These are phyloP conservation scores for Globisporangium cystogenes DNA, from an alignment of 352 stramenopile species.

Conservation along the genomic window DNA sequence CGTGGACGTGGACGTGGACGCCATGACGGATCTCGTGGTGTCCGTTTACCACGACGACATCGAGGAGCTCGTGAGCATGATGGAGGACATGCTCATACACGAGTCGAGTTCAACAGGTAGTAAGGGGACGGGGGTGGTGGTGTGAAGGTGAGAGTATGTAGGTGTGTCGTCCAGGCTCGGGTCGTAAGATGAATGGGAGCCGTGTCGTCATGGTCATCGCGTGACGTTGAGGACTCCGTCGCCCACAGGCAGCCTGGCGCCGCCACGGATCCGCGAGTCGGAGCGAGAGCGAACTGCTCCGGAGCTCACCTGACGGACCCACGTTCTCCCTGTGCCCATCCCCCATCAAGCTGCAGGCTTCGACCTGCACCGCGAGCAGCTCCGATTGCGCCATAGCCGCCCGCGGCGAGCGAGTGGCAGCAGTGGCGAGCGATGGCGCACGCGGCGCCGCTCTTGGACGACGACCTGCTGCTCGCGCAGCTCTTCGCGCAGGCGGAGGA, in stretches of 20 bases:
- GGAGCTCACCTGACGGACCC: background rate
- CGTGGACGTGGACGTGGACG: background rate
- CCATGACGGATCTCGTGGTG: background rate
- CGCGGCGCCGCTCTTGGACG: background rate
- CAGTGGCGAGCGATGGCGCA: background rate
- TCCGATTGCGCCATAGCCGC: background rate
- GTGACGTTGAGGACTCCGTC: too few species aligned
- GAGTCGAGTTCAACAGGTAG: too few species aligned
- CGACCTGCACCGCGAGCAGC: too few species aligned
- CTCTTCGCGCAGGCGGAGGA: background rate
- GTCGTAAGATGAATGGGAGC: background rate
- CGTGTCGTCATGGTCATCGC: too few species aligned
- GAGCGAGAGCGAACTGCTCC: too few species aligned
- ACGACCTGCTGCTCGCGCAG: background rate
- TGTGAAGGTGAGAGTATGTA: background rate
- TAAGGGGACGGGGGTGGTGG: background rate
- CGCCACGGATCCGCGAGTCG: too few species aligned
- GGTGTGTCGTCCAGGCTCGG: background rate
- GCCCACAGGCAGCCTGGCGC: too few species aligned
- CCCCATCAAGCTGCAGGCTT: too few species aligned
- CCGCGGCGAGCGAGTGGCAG: background rate
- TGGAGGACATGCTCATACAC: background rate
- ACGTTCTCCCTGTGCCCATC: background rate
- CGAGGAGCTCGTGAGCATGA: background rate
- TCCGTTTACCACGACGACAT: background rate